Evolutionary conservation across 1,139 yeast species (phyloP).

Genomic region (Saccharomyces pastorianus): DNA sequence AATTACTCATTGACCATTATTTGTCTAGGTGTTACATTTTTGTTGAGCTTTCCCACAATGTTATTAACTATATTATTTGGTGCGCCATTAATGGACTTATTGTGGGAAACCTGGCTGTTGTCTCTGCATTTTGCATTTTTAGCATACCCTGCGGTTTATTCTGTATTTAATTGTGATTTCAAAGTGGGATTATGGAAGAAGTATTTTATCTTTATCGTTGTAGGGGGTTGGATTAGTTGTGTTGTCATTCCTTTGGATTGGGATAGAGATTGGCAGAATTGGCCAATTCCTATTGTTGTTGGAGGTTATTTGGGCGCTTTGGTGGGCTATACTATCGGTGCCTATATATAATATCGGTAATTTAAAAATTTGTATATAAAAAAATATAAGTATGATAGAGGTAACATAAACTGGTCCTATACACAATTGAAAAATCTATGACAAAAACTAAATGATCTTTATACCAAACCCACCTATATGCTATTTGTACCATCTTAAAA

Average conservation of each 20-base stretch:
- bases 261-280: constrained; percentile 95
- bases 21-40: constrained; percentile 34
- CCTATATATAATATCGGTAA: constrained; percentile 18
- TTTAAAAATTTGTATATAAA: not conserved
- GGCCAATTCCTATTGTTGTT: constrained; percentile 88
- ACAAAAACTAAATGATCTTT: not conserved
- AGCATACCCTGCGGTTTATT: constrained; percentile 49
- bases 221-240: constrained; percentile 91
- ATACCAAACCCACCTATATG: not conserved
- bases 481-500: not conserved
- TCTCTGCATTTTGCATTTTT: constrained; percentile 60
- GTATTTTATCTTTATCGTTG: constrained; percentile 40
- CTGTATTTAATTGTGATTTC: constrained; percentile 52
- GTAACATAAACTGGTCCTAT: constrained; percentile 4
- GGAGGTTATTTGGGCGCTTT: constrained; percentile 73
- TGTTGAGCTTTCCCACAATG: constrained; percentile 47
- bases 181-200: constrained; percentile 42
- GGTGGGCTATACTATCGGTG: constrained; percentile 41
- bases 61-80: constrained; percentile 62
- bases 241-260: constrained; percentile 92
- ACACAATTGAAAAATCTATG: not conserved
- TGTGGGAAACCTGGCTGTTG: constrained; percentile 53
- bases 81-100: constrained; percentile 61
- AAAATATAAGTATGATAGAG: constrained; percentile 2
- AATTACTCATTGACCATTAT: constrained; percentile 36